phyloP scores from a whole-genome alignment of 257 asterid genomes.

The Phtheirospermum japonicum region DNA sequence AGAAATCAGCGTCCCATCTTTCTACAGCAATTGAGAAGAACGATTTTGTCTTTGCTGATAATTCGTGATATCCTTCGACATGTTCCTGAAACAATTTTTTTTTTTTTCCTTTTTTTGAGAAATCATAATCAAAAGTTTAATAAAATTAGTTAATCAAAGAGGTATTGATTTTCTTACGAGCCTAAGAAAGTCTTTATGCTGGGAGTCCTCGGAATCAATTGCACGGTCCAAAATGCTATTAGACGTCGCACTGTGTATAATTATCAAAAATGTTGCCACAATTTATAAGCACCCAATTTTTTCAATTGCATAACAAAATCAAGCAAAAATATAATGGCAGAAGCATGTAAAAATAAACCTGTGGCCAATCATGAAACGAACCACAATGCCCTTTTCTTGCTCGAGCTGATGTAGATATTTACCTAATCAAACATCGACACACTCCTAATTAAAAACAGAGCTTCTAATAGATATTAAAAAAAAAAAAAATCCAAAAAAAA shows the following conservation, averaged over 20 bases:
- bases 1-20: conserved; percentile 80
- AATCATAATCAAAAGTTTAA: neutral
- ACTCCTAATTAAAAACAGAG: neutral
- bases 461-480: too few species aligned
- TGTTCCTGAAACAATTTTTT: conserved; percentile 45
- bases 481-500: neutral
- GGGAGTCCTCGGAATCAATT: conserved; percentile 62
- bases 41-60: conserved; percentile 80
- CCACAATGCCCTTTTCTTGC: conserved; percentile 73
- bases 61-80: conserved; percentile 78
- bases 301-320: neutral
- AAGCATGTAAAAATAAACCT: conserved; percentile 41
- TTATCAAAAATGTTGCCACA: neutral
- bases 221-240: conserved; percentile 78
- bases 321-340: neutral
- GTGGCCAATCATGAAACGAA: conserved; percentile 88
- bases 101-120: neutral
- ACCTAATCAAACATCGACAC: conserved; percentile 35
- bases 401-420: conserved; percentile 56
- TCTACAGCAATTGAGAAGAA: conserved; percentile 65
- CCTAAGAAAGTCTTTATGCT: conserved; percentile 66
- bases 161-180: conserved; percentile 44
- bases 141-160: neutral
- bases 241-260: conserved; percentile 46
- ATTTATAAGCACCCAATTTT: neutral